Evolutionary conservation across 768 basidiomycete genomes (phyloP), one percentile per base, ranked within the genome.

Genomic region (Exidia glandulosa): DNA sequence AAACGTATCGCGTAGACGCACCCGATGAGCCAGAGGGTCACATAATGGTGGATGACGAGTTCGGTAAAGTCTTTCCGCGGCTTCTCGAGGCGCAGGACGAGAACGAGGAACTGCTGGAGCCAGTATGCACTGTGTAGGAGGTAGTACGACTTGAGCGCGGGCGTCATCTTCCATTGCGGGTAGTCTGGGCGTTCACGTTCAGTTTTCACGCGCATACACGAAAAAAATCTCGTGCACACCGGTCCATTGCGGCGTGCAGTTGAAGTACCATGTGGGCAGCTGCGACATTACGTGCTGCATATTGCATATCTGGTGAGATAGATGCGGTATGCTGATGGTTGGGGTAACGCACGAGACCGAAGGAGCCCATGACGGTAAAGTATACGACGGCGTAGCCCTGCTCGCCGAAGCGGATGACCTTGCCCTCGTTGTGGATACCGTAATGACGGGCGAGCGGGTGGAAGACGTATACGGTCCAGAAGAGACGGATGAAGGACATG

Each of bases 11-110:
- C 41, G n/a, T 60, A 10, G 37, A 68, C 79, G 47, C 74, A 96
- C 84, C 92, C 86, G 36, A 98, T 81, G 29, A 98, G 79, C 93
- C 94, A 99, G 13, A 98, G 77, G 0, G 96, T 97, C 57, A 98
- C 91, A 47, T 94, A 66, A 69, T 99, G 96, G 70, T 99, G 96
- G 0, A 80, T 80, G 23, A 96, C 81, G 16, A 97, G 83, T 71
- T 97, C 95, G 23, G 70, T 66, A 69, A 87, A 93, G 70, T 99
- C 96, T 70, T 89, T 92, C 56, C 96, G 82, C 0, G 96, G 95
- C 70, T 96, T 97, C 74, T 99, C 96, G 14, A 99, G 80, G 52
- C 85, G 76, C 13, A 94, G 80, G 2, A 88, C 74, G 7, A 97
- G 79, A 19, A 99, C 85, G 23, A 98, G 72, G 62, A 94, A 79